A percentile compares a stretch with the other conserved stretches of the same genome.
Conservation (phyloP, 2,329 filamentous ascomycete species). For the Pseudogymnoascus sp. region DNA sequence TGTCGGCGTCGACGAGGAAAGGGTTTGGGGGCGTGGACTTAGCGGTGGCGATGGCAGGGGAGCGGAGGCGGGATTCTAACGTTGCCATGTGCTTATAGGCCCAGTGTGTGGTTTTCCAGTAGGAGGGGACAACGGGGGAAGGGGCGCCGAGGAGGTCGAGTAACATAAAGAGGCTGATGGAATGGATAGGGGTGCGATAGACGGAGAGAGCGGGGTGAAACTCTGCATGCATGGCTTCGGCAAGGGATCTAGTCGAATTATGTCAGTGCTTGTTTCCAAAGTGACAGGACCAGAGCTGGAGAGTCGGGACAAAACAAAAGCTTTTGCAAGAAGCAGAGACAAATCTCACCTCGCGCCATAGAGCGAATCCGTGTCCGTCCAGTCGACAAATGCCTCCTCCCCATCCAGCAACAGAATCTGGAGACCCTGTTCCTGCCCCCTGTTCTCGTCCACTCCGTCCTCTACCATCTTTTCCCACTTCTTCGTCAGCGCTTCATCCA, state of each 20-base stretch:
- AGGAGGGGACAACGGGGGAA: slow-evolving; percentile 67
- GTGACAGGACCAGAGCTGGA: not conserved
- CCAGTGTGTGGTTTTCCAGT: slow-evolving; percentile 88
- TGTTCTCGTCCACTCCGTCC: slow-evolving; percentile 37
- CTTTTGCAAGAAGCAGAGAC: not conserved
- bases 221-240: slow-evolving; percentile 68
- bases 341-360: slow-evolving; percentile 70
- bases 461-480: slow-evolving; percentile 72
- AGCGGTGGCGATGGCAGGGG: slow-evolving; percentile 57
- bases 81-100: slow-evolving; percentile 70
- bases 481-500: slow-evolving; percentile 69
- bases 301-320: too few relatives aligned
- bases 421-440: slow-evolving; percentile 47
- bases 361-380: slow-evolving; percentile 74
- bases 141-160: slow-evolving; percentile 74
- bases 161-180: slow-evolving; percentile 84
- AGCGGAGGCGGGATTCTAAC: slow-evolving; percentile 66
- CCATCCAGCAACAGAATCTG: slow-evolving; percentile 89
- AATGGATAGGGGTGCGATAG: slow-evolving; percentile 63
- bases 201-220: slow-evolving; percentile 63
- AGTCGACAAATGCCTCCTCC: slow-evolving; percentile 80
- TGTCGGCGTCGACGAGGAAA: slow-evolving; percentile 60
- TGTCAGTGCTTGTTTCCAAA: not conserved
- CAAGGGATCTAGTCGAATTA: slow-evolving; percentile 50
- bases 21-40: slow-evolving; percentile 33